These are phyloP conservation scores for Trifolium pratense DNA, from an alignment of 306 rosid species.

Conservation along the genomic window DNA sequence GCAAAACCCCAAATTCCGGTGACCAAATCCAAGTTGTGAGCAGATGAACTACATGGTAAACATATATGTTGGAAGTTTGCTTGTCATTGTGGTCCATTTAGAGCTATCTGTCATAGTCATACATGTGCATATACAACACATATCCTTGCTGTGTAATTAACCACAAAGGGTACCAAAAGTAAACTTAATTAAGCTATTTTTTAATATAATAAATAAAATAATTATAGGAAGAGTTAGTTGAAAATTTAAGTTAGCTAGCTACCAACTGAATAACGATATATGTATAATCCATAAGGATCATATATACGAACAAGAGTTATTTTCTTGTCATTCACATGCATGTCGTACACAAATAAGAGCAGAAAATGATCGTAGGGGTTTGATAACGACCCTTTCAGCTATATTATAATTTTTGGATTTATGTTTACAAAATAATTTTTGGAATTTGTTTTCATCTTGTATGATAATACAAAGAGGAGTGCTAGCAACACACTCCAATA, in stretches of 20 bases:
- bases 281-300: neutral
- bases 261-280: conserved; percentile 11
- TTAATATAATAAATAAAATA: neutral
- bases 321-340: neutral
- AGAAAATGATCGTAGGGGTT: neutral
- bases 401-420: neutral
- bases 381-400: neutral
- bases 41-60: neutral
- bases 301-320: neutral
- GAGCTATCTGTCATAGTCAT: conserved; percentile 28
- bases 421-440: neutral
- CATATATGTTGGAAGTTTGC: conserved; percentile 30
- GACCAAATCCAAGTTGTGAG: conserved; percentile 15
- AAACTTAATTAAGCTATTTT: conserved; percentile 6
- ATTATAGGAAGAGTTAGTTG: conserved; percentile 20
- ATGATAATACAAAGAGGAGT: conserved; percentile 24
- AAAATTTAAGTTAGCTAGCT: conserved; percentile 14
- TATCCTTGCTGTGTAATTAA: conserved; percentile 33
- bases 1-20: conserved; percentile 1
- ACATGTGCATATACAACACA: conserved; percentile 39
- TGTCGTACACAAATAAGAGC: neutral
- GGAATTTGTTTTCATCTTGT: neutral
- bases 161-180: neutral
- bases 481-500: too few relatives aligned
- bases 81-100: conserved; percentile 34